Conservation (phyloP, 148 eudicot species). For the Salicornia ramosissima region DNA sequence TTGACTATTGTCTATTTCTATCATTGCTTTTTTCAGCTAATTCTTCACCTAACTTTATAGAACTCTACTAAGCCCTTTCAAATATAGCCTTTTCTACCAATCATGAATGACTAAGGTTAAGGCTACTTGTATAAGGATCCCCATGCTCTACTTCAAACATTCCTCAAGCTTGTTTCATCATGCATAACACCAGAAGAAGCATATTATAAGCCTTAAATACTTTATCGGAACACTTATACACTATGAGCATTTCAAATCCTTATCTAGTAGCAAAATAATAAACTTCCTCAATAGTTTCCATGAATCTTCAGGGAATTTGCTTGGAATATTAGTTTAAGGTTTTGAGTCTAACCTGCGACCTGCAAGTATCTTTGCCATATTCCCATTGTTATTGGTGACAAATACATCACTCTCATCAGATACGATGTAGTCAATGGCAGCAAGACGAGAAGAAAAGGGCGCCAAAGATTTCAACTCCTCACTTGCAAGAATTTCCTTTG, state of each 20-base stretch:
- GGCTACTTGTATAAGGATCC: neutral
- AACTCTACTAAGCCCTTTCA: neutral
- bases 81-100: neutral
- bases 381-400: conserved; percentile 92
- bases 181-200: neutral
- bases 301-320: neutral
- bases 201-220: neutral
- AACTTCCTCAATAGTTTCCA: neutral
- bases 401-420: conserved; percentile 96
- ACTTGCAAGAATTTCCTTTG: conserved; percentile 79
- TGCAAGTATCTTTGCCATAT: conserved; percentile 97
- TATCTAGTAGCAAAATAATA: neutral
- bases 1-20: too few relatives aligned
- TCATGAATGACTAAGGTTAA: neutral
- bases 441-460: conserved; percentile 89
- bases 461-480: conserved; percentile 64
- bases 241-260: conserved; percentile 1
- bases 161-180: neutral
- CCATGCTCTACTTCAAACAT: neutral
- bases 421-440: conserved; percentile 93
- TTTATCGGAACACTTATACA: neutral
- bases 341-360: conserved; percentile 66
- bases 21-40: too few relatives aligned
- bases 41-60: neutral
- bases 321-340: neutral